Conservation (phyloP, 202 grass and related monocot genomes). For the Cymbopogon flexuosus region DNA sequence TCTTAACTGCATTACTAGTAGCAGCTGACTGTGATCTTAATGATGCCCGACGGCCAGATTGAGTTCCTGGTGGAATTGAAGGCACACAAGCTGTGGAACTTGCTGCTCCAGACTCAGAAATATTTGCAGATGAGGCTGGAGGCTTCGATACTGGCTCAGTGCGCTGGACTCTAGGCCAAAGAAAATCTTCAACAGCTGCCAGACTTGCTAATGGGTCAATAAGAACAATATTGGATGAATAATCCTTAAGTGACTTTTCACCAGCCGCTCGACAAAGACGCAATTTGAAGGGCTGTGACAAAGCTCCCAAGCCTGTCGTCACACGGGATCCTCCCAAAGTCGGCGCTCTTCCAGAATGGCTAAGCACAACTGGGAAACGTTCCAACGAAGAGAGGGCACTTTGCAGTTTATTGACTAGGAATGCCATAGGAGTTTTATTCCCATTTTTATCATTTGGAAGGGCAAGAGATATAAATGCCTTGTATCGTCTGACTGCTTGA, state of each 20-base stretch:
- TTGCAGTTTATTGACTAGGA: slow-evolving; percentile 82
- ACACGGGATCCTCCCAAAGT: slow-evolving; percentile 47
- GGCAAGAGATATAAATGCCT: slow-evolving; percentile 57
- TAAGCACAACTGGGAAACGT: slow-evolving; percentile 71
- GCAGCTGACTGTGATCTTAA: slow-evolving; percentile 56
- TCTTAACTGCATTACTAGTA: slow-evolving; percentile 46
- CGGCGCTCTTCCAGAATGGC: slow-evolving; percentile 61
- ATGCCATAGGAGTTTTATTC: slow-evolving; percentile 51
- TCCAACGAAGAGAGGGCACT: slow-evolving; percentile 70
- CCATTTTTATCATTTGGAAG: slow-evolving; percentile 48
- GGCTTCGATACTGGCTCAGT: slow-evolving; percentile 50
- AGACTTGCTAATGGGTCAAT: slow-evolving; percentile 84
- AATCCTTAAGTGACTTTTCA: slow-evolving; percentile 79
- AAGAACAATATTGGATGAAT: slow-evolving; percentile 91
- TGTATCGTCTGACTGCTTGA: slow-evolving; percentile 68
- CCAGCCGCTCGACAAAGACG: slow-evolving; percentile 66
- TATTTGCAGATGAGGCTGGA: slow-evolving; percentile 36
- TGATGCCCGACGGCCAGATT: slow-evolving; percentile 39
- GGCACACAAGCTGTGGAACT: slow-evolving; percentile 27
- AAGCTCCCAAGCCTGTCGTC: slow-evolving; percentile 51
- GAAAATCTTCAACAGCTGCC: slow-evolving; percentile 79
- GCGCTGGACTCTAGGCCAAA: slow-evolving; percentile 83
- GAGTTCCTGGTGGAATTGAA: slow-evolving; percentile 34
- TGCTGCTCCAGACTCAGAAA: slow-evolving; percentile 49
- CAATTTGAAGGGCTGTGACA: slow-evolving; percentile 78